phyloP scores from a whole-genome alignment of 257 asterid species.

The Jacaranda mimosifolia region DNA sequence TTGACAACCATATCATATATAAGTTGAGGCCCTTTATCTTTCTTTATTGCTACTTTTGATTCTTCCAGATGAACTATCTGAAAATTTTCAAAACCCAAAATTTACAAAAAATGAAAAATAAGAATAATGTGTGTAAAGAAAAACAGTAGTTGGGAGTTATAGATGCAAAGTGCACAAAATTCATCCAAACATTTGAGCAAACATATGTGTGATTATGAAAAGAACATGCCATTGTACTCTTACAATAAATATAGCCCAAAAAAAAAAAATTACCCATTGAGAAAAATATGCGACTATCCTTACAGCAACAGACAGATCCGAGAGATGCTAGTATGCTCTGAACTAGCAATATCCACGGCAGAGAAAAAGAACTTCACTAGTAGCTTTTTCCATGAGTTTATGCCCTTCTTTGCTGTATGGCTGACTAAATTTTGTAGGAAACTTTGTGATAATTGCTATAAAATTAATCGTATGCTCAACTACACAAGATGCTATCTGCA shows the following conservation, averaged over 20 bases:
- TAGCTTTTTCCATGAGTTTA: conserved; percentile 27
- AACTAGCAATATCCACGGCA: conserved; percentile 34
- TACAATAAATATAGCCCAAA: conserved; percentile 19
- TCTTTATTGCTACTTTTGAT: too few species aligned
- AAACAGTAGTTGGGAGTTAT: not conserved
- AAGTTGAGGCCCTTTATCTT: too few species aligned
- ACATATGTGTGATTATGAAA: not conserved
- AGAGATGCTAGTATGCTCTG: conserved; percentile 11
- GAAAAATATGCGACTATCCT: conserved; percentile 2
- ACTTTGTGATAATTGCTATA: conserved; percentile 25
- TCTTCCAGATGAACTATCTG: too few species aligned
- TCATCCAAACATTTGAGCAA: not conserved
- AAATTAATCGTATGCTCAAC: conserved; percentile 40
- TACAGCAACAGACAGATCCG: conserved; percentile 38
- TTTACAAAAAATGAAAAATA: not conserved
- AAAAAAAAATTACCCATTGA: not conserved
- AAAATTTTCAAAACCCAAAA: not conserved
- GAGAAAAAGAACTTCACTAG: conserved; percentile 27
- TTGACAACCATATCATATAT: too few species aligned
- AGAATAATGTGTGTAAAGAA: too few species aligned
- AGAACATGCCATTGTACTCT: conserved; percentile 20
- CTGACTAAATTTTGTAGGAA: conserved; percentile 14
- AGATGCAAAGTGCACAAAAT: not conserved
- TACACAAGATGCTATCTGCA: conserved; percentile 33
- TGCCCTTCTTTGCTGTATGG: conserved; percentile 31